These are phyloP conservation scores for Suillus clintonianus DNA, from an alignment of 768 basidiomycete species.

Conservation along the genomic window DNA sequence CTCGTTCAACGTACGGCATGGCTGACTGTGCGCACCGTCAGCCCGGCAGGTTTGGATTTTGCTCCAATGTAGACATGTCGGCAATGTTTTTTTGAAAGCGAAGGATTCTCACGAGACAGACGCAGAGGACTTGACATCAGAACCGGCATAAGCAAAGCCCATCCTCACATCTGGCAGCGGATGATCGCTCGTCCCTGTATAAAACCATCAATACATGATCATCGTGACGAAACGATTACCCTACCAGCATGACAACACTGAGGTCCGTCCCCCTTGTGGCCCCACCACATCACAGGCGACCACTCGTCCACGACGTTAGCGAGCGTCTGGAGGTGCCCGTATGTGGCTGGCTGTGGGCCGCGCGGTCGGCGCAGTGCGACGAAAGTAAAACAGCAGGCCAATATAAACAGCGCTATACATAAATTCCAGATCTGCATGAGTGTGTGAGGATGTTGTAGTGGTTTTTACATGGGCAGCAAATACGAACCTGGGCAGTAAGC, in stretches of 20 bases:
- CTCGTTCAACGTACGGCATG: too few species aligned
- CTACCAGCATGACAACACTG: constrained; percentile 20
- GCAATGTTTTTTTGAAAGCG: too few species aligned
- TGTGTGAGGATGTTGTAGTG: not conserved
- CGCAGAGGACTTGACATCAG: not conserved
- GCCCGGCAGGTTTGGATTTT: too few species aligned
- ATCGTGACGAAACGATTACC: not conserved
- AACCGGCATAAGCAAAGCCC: not conserved
- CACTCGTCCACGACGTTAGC: constrained; percentile 37
- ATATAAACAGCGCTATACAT: constrained; percentile 17
- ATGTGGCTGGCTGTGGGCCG: constrained; percentile 31
- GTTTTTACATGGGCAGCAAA: not conserved
- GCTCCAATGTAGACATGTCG: too few species aligned
- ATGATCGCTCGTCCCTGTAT: not conserved
- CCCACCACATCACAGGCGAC: constrained; percentile 34
- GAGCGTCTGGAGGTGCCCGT: constrained; percentile 35
- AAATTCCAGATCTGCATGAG: constrained; percentile 26
- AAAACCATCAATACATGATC: not conserved
- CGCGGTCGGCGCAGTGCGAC: constrained; percentile 17
- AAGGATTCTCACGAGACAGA: too few species aligned
- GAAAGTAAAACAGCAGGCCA: constrained; percentile 16
- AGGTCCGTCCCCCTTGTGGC: constrained; percentile 16
- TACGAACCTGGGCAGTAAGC: constrained; percentile 28
- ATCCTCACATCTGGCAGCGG: constrained; percentile 1
- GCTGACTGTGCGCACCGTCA: too few species aligned